phyloP scores from a whole-genome alignment of 768 basidiomycete species.

The Dentipellis sp. region DNA sequence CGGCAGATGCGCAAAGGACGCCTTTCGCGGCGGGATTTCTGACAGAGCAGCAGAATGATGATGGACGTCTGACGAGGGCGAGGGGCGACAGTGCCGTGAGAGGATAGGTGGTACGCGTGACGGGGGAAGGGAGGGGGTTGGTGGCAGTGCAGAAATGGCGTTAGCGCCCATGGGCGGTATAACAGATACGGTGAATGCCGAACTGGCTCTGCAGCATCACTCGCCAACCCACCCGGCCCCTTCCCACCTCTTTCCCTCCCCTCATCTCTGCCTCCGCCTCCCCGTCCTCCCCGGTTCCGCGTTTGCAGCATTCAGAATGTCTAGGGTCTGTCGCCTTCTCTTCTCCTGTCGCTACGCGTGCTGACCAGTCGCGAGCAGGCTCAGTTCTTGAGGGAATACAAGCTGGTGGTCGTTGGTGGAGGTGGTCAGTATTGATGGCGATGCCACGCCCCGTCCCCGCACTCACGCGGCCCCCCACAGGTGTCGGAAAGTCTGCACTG shows the following conservation, averaged over 20 bases:
- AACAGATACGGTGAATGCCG: not conserved
- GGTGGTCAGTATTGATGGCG: conserved; percentile 52
- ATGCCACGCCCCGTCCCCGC: not conserved
- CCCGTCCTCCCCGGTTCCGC: not conserved
- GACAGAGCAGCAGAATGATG: too few species aligned
- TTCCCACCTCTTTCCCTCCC: not conserved
- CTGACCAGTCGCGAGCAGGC: conserved; percentile 35
- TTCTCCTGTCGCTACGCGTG: not conserved
- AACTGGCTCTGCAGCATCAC: not conserved
- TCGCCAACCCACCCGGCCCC: not conserved
- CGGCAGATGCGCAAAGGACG: too few species aligned
- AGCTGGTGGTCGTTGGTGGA: conserved; percentile 96
- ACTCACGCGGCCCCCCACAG: conserved; percentile 18
- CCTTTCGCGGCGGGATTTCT: too few species aligned
- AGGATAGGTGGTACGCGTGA: too few species aligned
- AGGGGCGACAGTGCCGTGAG: too few species aligned
- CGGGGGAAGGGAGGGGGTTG: too few species aligned
- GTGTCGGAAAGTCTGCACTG: conserved; percentile 82
- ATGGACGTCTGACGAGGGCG: too few species aligned
- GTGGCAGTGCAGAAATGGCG: too few species aligned
- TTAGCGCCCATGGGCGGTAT: not conserved
- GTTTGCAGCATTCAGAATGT: not conserved
- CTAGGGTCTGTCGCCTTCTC: not conserved
- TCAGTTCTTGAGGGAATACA: conserved; percentile 92
- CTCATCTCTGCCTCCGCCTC: not conserved